Evolutionary conservation across 345 rosid genomes (phyloP).

Genomic region (Murraya koenigii): DNA sequence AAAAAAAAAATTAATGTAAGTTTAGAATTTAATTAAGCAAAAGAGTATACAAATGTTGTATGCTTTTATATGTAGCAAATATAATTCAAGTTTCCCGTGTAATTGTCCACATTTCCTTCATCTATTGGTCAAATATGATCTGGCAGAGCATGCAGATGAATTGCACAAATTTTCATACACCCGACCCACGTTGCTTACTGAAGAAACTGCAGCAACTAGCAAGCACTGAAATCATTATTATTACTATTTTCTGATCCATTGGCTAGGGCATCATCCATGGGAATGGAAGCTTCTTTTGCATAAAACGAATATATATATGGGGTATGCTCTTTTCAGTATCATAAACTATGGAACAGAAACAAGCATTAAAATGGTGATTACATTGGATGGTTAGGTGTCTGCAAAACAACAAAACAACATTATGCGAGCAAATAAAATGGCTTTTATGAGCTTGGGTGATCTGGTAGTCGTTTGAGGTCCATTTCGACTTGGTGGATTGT

Average conservation of each 20-base stretch:
- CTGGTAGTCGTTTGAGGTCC: slow-evolving; percentile 76
- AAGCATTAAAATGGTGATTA: neutral
- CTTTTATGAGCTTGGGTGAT: slow-evolving; percentile 39
- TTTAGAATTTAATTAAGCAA: too few species aligned
- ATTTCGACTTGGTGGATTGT: slow-evolving; percentile 90
- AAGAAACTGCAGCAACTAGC: neutral
- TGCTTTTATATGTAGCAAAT: too few species aligned
- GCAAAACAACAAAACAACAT: neutral
- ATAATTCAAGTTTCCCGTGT: too few species aligned
- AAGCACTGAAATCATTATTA: neutral
- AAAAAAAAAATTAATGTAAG: too few species aligned
- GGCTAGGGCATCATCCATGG: too few species aligned
- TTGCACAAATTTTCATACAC: neutral
- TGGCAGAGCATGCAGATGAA: neutral
- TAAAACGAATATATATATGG: too few species aligned
- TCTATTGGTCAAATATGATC: too few species aligned
- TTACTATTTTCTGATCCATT: neutral
- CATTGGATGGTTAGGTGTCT: neutral
- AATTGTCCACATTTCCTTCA: too few species aligned
- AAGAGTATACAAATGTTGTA: too few species aligned
- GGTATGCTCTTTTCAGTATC: too few species aligned
- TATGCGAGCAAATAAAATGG: neutral
- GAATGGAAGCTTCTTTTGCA: too few species aligned
- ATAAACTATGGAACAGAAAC: neutral
- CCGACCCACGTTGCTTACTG: neutral